Base-by-base conservation (phyloP, 1,284 basidiomycete species). In the Austroboletus niveus region DNA sequence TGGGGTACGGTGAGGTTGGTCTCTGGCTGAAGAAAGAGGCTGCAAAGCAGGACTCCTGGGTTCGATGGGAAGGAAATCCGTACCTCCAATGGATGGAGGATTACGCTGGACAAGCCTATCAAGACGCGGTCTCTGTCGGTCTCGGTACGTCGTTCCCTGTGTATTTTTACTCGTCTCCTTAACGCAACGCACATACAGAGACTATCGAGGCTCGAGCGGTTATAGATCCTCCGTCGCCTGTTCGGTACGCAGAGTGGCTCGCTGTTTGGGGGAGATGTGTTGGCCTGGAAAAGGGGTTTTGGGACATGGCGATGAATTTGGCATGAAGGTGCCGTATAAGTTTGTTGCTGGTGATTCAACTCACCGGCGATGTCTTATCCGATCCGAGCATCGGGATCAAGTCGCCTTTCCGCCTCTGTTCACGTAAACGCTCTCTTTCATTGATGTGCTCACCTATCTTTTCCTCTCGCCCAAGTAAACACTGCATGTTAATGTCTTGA, bases 1-100 rank as follows among this genome's bases (percentile, higher is more conserved):
- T 97, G 0, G 95, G 95, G 0, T 98, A 98, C 63, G 95, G 93
- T n/a, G 92, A 97, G 68, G 91, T 96, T 0, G 95, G 94, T 0
- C 72, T 92, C 39, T 95, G 83, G 87, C 72, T 90, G 43, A 80
- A 79, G 68, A 79, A 74, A 46, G 77, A 86, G 55, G 76, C 84
- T 1, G 60, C 65, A 20, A 65, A 68, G 31, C 75, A 77, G 2
- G 68, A 76, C 35, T 75, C 72, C 40, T 81, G 82, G 75, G 81
- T 87, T 2, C 69, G 75, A 35, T 65, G 82, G 47, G 79, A 86
- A 7, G 79, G 77, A 1, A 94, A 94, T 62, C 80, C 81, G 8
- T 94, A 94, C 69, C 70, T 74, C 48, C 71, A 74, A 46, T 96
- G 94, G 93, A 92, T 95, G 53, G 81, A 91, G 30, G 88, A 89